A percentile compares a stretch with the other conserved stretches of the same genome.
Conservation (phyloP, 2,329 filamentous ascomycete genomes). For the Fusarium udum region DNA sequence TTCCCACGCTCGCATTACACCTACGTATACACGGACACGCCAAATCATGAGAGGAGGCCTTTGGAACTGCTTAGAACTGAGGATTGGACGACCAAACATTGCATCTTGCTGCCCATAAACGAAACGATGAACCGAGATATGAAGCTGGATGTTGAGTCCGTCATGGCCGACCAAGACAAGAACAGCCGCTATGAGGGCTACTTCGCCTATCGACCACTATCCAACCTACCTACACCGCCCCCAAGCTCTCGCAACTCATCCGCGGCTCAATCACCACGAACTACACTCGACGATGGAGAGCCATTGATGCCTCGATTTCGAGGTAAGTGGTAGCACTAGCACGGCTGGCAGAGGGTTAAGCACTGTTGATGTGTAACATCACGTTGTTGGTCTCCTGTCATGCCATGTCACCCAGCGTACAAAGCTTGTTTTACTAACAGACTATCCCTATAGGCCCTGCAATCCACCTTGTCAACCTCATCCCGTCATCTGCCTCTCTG, state of each 20-base stretch:
- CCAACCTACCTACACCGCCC: constrained; percentile 74
- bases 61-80: constrained; percentile 33
- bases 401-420: constrained; percentile 1
- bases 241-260: constrained; percentile 60
- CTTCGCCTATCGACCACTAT: constrained; percentile 73
- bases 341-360: background rate
- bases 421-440: constrained; percentile 20
- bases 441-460: constrained; percentile 62
- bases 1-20: constrained; percentile 15
- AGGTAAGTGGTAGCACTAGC: constrained; percentile 45
- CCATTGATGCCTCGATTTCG: constrained; percentile 51
- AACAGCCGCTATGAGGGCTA: constrained; percentile 54
- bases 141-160: constrained; percentile 25
- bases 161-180: constrained; percentile 28
- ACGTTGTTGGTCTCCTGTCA: constrained; percentile 13
- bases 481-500: constrained; percentile 70
- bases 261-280: constrained; percentile 55
- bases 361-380: constrained; percentile 5
- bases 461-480: constrained; percentile 72
- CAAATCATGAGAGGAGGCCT: constrained; percentile 39
- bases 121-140: constrained; percentile 37
- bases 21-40: constrained; percentile 18
- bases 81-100: constrained; percentile 33
- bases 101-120: constrained; percentile 15
- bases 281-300: constrained; percentile 56